phyloP scores from a whole-genome alignment of 2,329 filamentous ascomycete species.

The Exophiala lecanii-corni region DNA sequence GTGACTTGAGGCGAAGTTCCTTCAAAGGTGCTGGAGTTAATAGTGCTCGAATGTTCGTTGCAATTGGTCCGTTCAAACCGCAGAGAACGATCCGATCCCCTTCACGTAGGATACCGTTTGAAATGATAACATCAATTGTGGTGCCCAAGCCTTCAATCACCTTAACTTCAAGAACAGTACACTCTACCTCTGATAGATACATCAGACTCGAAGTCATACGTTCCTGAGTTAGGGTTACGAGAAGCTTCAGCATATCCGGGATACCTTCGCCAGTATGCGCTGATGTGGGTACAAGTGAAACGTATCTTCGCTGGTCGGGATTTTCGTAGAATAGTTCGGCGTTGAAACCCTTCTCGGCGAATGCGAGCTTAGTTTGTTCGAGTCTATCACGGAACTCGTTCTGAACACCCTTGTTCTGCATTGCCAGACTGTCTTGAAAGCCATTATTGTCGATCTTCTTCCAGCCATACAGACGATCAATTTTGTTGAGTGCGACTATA shows the following conservation, averaged over 20 bases:
- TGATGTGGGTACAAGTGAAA: constrained; percentile 95
- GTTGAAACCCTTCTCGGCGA: constrained; percentile 97
- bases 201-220: constrained; percentile 96
- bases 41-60: constrained; percentile 89
- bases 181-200: constrained; percentile 97
- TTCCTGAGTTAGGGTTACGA: constrained; percentile 87
- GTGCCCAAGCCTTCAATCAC: constrained; percentile 98
- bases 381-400: constrained; percentile 90
- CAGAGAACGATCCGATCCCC: constrained; percentile 93
- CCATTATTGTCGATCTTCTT: constrained; percentile 98
- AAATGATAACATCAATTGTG: constrained; percentile 94
- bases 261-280: constrained; percentile 99
- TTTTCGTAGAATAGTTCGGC: constrained; percentile 96
- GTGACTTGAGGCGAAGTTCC: constrained; percentile 89
- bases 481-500: constrained; percentile 98
- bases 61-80: constrained; percentile 92
- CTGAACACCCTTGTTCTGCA: constrained; percentile 90
- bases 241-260: constrained; percentile 95
- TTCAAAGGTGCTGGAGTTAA: constrained; percentile 89
- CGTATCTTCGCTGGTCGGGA: constrained; percentile 89
- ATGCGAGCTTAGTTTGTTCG: constrained; percentile 85
- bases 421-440: constrained; percentile 83
- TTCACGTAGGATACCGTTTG: constrained; percentile 90
- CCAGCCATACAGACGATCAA: constrained; percentile 98
- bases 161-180: constrained; percentile 97